Conservation (phyloP, 495 filamentous ascomycete species). For the Wilcoxina mikolae region DNA sequence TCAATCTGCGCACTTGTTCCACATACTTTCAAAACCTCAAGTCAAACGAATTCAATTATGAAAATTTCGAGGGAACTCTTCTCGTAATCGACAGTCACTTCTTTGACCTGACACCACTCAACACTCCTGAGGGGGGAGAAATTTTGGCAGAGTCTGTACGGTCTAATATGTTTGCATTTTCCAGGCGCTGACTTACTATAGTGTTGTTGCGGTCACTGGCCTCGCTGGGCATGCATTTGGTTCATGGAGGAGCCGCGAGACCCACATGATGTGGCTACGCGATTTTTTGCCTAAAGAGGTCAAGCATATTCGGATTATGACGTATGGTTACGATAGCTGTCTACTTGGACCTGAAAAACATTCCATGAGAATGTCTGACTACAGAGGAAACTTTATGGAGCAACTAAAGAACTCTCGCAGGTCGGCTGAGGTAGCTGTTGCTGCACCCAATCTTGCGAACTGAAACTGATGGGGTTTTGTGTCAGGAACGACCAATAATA, state of each 20-base stretch:
- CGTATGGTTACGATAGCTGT: constrained; percentile 30
- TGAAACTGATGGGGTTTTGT: no score
- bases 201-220: constrained; percentile 28
- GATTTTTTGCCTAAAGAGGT: constrained; percentile 28
- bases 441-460: background rate
- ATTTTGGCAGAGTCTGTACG: background rate
- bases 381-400: constrained; percentile 23
- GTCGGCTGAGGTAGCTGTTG: constrained; percentile 9
- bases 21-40: background rate
- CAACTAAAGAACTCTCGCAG: constrained; percentile 17
- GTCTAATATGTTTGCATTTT: background rate
- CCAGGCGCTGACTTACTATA: background rate
- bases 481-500: constrained; percentile 25
- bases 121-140: background rate
- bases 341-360: constrained; percentile 10
- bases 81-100: constrained; percentile 7
- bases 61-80: background rate
- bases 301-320: constrained; percentile 20
- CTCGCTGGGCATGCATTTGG: constrained; percentile 26
- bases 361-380: constrained; percentile 18
- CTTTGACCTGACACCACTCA: constrained; percentile 6
- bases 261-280: constrained; percentile 28
- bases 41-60: background rate
- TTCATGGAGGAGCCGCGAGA: constrained; percentile 26
- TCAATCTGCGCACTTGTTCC: background rate